Evolutionary conservation across 192 early-diverging fungal species (phyloP), one percentile per base, ranked within the genome.

Genomic region (Linnemannia schmuckeri): DNA sequence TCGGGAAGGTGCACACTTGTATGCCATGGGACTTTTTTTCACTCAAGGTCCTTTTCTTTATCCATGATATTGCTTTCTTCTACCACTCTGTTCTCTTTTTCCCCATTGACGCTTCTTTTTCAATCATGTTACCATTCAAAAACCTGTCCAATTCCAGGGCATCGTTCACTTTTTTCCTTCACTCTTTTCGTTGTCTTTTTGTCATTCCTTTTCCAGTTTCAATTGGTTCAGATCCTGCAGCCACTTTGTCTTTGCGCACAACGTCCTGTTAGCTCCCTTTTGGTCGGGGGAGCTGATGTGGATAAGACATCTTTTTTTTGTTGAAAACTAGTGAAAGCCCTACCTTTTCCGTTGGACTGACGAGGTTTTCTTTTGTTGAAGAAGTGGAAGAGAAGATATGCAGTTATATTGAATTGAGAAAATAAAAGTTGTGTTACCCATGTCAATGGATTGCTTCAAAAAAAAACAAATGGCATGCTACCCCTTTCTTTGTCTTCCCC

Each of bases 211-310:
- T 52, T 33, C n/a, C n/a, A 30, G 5, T 6, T 52, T 52, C 49
- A 52, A 52, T 20, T 52, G 15, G 49, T 20, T 52, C 49, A 52
- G 49, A 22, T 18, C 49, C 49, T 18, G 49, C 49, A 52, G 20
- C 49, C 47, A 52, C 15, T 73, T 44, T 49, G 40, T 49, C 72
- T 49, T 73, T 73, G 38, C 42, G 7, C 2, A 38, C n/a, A 42
- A 17, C 33, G 22, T 52, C 49, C 54, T 57, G 15, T 44, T 37
- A 6, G 38, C 70, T 79, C 72, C 76, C 82, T 78, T 83, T 83
- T 83, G 82, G 82, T 83, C 82, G 82, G 82, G 82, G 82, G 74
- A 47, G 49, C 5, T 49, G 47, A 24, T 37, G 30, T 33, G 61
- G 61, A 66, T 33, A 30, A 66, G 61, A 66, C 61, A 66, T 30